Evolutionary conservation across 2,329 filamentous ascomycete genomes (phyloP).

Genomic region (Aspergillus sergii): DNA sequence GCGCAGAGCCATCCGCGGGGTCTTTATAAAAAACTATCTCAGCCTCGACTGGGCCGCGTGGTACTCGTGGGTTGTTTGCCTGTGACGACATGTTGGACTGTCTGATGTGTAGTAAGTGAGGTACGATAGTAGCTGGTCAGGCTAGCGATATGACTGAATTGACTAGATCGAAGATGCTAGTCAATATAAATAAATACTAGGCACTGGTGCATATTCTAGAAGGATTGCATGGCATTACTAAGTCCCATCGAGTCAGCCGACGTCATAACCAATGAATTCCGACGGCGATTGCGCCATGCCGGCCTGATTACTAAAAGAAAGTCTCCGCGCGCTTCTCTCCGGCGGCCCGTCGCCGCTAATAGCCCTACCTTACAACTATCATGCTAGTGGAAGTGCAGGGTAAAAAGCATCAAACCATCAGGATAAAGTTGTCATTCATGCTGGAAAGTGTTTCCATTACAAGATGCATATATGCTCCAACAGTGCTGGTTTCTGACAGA

Average conservation of each 20-base stretch:
- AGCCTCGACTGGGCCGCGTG: constrained; percentile 64
- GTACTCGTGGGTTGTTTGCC: constrained; percentile 33
- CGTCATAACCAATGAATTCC: neutral
- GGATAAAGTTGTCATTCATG: too few species aligned
- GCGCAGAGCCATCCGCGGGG: constrained; percentile 60
- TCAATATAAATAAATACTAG: neutral
- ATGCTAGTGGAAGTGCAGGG: too few species aligned
- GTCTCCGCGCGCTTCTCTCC: neutral
- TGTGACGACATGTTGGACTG: neutral
- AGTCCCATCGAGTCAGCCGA: neutral
- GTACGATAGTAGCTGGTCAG: neutral
- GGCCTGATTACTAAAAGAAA: neutral
- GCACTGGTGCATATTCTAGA: neutral
- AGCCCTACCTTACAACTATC: neutral
- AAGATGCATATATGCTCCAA: too few species aligned
- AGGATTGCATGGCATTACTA: neutral
- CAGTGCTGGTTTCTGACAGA: too few species aligned
- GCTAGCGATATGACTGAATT: neutral
- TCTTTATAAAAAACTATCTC: constrained; percentile 67
- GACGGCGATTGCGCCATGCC: neutral
- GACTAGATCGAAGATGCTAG: neutral
- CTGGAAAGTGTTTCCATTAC: too few species aligned
- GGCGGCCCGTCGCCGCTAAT: neutral
- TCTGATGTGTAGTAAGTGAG: neutral
- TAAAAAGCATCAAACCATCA: too few species aligned